Evolutionary conservation across 345 rosid species (phyloP), one percentile per base, ranked within the genome.

Genomic region (Iberis pinnata): DNA sequence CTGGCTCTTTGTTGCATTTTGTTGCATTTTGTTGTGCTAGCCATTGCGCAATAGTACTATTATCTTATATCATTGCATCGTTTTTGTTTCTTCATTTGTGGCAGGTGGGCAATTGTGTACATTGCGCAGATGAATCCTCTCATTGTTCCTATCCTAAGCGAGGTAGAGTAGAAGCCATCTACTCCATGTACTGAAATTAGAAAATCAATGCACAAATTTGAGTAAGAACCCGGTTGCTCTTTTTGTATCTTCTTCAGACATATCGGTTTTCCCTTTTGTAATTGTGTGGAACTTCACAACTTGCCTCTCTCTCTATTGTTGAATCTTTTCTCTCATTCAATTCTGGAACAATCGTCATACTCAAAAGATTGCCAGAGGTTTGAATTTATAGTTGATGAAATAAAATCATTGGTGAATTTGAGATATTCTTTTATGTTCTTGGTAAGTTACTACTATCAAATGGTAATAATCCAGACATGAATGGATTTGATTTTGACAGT

Each of bases 41-140:
- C n/a, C n/a, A n/a, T n/a, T n/a, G n/a, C n/a, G n/a, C n/a, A n/a
- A n/a, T n/a, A n/a, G n/a, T n/a, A n/a, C n/a, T n/a, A 36, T 16
- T 33, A 11, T 15, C 44, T 24, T 56, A 49, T 8, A 32, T 40
- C 24, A 33, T 7, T 65, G 18, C n/a, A 49, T 56, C 22, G 29
- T 17, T 43, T 29, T 26, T 20, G 31, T 37, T 38, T 63, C 13
- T 35, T 40, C 51, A 3, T 22, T 49, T 33, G n/a, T 72, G 41
- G 43, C 61, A 92, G 97, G 97, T 32, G 94, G 95, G 97, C 98
- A 7, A 92, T 92, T 58, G 98, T 92, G 16, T 92, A 92, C 75
- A 71, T 92, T 59, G 97, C 97, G 4, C 97, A 92, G 70, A 81
- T 92, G 97, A 88, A 92, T 33, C 98, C 98, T 2, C 88, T 92